Evolutionary conservation across 2,329 filamentous ascomycete genomes (phyloP), one percentile per base, ranked within the genome.

Genomic region (Dothideomycetidae sp.): DNA sequence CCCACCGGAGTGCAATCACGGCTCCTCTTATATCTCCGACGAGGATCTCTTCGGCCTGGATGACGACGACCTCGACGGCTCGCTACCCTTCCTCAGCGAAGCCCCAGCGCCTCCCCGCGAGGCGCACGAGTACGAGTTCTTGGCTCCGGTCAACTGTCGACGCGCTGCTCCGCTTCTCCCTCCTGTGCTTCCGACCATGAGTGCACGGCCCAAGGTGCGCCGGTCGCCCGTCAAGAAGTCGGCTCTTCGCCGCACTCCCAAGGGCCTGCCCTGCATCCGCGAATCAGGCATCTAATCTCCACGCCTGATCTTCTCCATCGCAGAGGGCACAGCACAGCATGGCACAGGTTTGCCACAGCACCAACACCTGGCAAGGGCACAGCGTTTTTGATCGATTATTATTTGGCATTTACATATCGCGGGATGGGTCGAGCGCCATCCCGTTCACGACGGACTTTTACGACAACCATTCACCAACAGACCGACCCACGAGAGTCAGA

Each of bases 21-120:
- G 53, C 1, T 57, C 48, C 45, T 45, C 54, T 2, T 59, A 58
- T 39, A 49, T 59, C 35, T 54, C 50, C 43, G 56, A 59, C 41
- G 53, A 54, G 36, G 56, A 59, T 33, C 50, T 59, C 12, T 53
- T 55, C 37, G 53, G 54, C 16, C 50, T 52, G 33, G 53, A 56
- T 33, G 36, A 34, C 5, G 40, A 44, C 32, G 31, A 39, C 5
- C 31, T 29, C 9, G 48, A 52, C 16, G 21, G 21, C 21, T 26
- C 21, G 7, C 48, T 46, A n/a, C 43, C 47, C 15, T 54, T 49
- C 36, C 46, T 57, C 29, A 46, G 44, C 35, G 52, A 54, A 34
- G 47, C 54, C 29, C 55, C 54, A 26, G 44, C 50, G 21, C 53
- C 56, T 29, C 56, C 54, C 31, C 40, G 55, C 29, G 41, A 49